These are phyloP conservation scores for Rhizopus microsporus DNA, from an alignment of 371 early-diverging fungal genomes.

Conservation along the genomic window DNA sequence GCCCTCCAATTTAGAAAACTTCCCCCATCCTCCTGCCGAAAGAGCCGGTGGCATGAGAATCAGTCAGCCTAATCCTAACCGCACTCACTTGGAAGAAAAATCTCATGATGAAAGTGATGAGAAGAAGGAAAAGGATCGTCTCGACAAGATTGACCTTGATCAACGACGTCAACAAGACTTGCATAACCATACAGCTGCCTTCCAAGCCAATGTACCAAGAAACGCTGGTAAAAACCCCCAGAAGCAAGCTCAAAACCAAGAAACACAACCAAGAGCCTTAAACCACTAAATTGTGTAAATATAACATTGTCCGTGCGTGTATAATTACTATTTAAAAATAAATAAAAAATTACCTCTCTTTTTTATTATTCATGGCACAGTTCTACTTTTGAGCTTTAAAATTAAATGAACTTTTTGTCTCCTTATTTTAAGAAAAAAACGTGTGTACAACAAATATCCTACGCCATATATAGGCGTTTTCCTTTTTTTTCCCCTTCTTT, in stretches of 20 bases:
- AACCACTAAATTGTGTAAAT: conserved; percentile 23
- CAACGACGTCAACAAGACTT: conserved; percentile 27
- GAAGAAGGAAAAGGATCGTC: conserved; percentile 8
- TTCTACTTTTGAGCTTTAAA: too few relatives aligned
- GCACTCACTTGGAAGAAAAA: conserved; percentile 13
- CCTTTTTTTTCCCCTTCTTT: not conserved
- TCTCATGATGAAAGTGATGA: conserved; percentile 8
- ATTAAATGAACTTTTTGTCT: conserved; percentile 2
- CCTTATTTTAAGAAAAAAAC: not conserved
- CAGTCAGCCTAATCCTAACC: conserved; percentile 22
- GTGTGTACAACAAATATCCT: too few relatives aligned
- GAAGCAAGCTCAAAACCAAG: conserved; percentile 11
- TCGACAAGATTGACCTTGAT: conserved; percentile 12
- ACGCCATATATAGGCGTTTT: too few relatives aligned
- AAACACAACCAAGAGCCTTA: conserved; percentile 28
- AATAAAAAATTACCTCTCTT: too few relatives aligned
- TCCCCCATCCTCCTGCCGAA: conserved; percentile 15
- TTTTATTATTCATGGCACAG: too few relatives aligned
- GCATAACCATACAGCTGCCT: conserved; percentile 20
- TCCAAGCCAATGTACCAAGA: conserved; percentile 12
- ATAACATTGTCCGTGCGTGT: too few relatives aligned
- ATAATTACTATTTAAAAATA: too few relatives aligned
- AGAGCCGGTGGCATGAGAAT: conserved; percentile 30
- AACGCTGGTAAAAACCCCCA: conserved; percentile 24
- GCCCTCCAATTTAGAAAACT: conserved; percentile 2